phyloP scores from a whole-genome alignment of 768 basidiomycete genomes.

The Coprinellus micaceus region DNA sequence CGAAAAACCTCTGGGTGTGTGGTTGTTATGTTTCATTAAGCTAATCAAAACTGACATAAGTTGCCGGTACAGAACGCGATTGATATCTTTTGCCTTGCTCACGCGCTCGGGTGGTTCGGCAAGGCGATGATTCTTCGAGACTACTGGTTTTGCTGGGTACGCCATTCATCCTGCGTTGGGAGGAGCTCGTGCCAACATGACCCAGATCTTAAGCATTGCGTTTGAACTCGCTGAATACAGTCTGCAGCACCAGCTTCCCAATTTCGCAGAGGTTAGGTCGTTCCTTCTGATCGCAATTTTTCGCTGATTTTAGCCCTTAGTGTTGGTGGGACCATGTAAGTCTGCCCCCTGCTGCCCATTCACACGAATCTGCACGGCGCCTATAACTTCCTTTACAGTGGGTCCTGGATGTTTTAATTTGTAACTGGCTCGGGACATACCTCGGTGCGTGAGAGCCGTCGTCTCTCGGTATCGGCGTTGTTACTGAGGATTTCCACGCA shows the following conservation, averaged over 20 bases:
- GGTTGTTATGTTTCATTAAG: not conserved
- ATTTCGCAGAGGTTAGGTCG: constrained; percentile 73
- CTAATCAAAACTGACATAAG: not conserved
- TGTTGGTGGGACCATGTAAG: constrained; percentile 94
- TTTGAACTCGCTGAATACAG: constrained; percentile 90
- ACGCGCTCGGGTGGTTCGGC: constrained; percentile 86
- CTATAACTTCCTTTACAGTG: constrained; percentile 45
- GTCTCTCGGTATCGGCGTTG: constrained; percentile 11
- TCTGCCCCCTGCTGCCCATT: constrained; percentile 15
- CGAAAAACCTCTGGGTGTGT: constrained; percentile 64
- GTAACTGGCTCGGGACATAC: constrained; percentile 87
- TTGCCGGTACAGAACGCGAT: constrained; percentile 56
- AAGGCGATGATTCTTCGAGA: constrained; percentile 88
- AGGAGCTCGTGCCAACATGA: constrained; percentile 13
- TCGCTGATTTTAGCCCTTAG: constrained; percentile 33
- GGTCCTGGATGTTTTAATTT: constrained; percentile 81
- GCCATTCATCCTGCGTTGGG: constrained; percentile 15
- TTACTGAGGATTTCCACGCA: constrained; percentile 27
- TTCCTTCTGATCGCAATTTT: constrained; percentile 7
- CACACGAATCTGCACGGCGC: constrained; percentile 10
- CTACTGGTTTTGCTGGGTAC: constrained; percentile 93
- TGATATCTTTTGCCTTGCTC: constrained; percentile 85
- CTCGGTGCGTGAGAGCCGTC: constrained; percentile 45
- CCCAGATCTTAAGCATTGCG: constrained; percentile 78
- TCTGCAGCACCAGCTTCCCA: constrained; percentile 81